Evolutionary conservation across 1,284 basidiomycete species (phyloP).

Genomic region (Boletellus deceptivus): DNA sequence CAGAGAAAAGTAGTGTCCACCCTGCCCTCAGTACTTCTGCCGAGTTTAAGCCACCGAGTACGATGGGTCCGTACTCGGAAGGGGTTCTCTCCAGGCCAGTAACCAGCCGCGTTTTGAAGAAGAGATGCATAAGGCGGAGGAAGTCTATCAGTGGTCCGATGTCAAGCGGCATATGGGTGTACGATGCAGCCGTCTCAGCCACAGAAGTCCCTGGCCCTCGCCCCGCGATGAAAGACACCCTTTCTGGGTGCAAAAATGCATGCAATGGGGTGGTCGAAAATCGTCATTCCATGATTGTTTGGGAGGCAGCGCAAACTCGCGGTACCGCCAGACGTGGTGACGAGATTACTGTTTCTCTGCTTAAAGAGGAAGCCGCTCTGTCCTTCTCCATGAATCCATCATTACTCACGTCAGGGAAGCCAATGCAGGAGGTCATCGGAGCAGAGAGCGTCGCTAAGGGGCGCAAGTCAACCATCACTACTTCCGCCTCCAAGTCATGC

Average conservation of each 20-base stretch:
- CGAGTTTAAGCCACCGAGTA: slow-evolving; percentile 13
- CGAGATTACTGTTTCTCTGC: slow-evolving; percentile 19
- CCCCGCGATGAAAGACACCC: slow-evolving; percentile 23
- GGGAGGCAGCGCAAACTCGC: slow-evolving; percentile 15
- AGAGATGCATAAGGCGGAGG: slow-evolving; percentile 53
- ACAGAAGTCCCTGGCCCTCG: slow-evolving; percentile 32
- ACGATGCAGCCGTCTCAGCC: slow-evolving; percentile 46
- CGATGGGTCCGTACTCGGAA: neutral
- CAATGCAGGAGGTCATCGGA: neutral
- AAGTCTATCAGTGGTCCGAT: slow-evolving; percentile 43
- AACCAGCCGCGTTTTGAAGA: slow-evolving; percentile 46
- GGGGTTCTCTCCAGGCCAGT: slow-evolving; percentile 17
- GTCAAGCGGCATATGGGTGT: slow-evolving; percentile 45
- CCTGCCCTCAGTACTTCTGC: slow-evolving; percentile 23
- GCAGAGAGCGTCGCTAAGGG: slow-evolving; percentile 1
- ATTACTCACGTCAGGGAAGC: neutral
- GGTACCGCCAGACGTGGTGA: slow-evolving; percentile 10
- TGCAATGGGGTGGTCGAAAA: neutral
- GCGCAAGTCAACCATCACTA: neutral
- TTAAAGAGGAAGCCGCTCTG: neutral
- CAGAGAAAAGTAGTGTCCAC: slow-evolving; percentile 27
- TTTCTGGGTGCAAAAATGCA: slow-evolving; percentile 8
- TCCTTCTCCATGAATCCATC: neutral
- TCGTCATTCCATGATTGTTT: slow-evolving; percentile 23
- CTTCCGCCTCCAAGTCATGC: slow-evolving; percentile 3